Evolutionary conservation across 208 protist species (phyloP).

Genomic region (Wallacemonas rigidus): DNA sequence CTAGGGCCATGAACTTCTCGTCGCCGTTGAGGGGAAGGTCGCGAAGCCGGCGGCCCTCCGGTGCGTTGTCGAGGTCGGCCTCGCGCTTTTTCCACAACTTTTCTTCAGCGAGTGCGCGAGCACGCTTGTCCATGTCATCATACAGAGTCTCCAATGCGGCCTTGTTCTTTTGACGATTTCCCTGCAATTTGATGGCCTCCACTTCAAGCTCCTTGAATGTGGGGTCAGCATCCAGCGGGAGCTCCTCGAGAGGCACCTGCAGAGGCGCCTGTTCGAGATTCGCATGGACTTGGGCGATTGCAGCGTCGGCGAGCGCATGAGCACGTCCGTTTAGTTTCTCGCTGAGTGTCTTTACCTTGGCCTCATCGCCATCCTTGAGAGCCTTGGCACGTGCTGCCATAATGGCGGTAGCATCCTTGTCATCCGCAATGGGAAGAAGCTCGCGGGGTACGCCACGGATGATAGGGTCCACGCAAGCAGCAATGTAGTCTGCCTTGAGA

Average conservation of each 20-base stretch:
- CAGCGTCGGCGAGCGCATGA: slow-evolving; percentile 28
- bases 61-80: slow-evolving; percentile 34
- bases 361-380: slow-evolving; percentile 19
- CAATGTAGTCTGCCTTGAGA: slow-evolving; percentile 35
- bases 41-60: slow-evolving; percentile 41
- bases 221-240: slow-evolving; percentile 45
- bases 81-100: slow-evolving; percentile 44
- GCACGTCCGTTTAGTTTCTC: slow-evolving; percentile 37
- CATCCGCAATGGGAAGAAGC: slow-evolving; percentile 45
- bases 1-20: slow-evolving; percentile 32
- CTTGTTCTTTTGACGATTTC: slow-evolving; percentile 36
- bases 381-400: slow-evolving; percentile 26
- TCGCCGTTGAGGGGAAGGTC: slow-evolving; percentile 48
- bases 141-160: slow-evolving; percentile 26
- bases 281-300: slow-evolving; percentile 21
- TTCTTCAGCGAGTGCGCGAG: slow-evolving; percentile 49
- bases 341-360: slow-evolving; percentile 16
- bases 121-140: slow-evolving; percentile 43
- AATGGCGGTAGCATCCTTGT: slow-evolving; percentile 33
- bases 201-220: slow-evolving; percentile 37
- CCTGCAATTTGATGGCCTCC: slow-evolving; percentile 26
- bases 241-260: slow-evolving; percentile 34
- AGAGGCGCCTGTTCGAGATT: slow-evolving; percentile 33
- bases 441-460: slow-evolving; percentile 51
- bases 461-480: slow-evolving; percentile 29